Evolutionary conservation across 768 basidiomycete species (phyloP).

Genomic region (Tulasnella sp.): DNA sequence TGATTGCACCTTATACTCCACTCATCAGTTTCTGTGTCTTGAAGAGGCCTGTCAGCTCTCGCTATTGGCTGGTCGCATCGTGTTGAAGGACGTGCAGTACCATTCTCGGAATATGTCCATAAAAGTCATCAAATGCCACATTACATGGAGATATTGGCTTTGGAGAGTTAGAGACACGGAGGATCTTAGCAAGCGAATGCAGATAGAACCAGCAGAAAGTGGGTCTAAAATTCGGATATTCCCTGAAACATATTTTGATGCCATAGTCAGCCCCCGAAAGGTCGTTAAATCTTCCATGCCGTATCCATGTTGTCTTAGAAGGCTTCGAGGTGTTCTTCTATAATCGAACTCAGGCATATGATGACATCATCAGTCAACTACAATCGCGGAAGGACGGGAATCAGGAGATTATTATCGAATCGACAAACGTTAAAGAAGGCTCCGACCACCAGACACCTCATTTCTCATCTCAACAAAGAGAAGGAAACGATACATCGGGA

Average conservation of each 20-base stretch:
- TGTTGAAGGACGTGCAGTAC: constrained; percentile 78
- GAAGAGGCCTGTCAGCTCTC: constrained; percentile 88
- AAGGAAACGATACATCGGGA: too few relatives aligned
- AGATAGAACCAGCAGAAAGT: constrained; percentile 39
- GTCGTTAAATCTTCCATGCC: constrained; percentile 45
- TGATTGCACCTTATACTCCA: neutral
- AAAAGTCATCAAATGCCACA: constrained; percentile 65
- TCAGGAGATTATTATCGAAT: neutral
- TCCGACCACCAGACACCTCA: neutral
- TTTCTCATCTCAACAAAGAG: too few relatives aligned
- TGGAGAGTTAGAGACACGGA: constrained; percentile 32
- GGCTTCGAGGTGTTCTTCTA: constrained; percentile 91
- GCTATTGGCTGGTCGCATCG: constrained; percentile 69
- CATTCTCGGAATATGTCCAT: constrained; percentile 88
- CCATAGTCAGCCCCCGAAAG: constrained; percentile 21
- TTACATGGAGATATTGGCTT: constrained; percentile 94
- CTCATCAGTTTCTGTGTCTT: neutral
- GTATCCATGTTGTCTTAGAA: constrained; percentile 65
- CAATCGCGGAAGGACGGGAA: constrained; percentile 32
- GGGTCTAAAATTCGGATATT: neutral
- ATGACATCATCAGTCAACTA: constrained; percentile 72
- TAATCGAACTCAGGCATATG: constrained; percentile 80
- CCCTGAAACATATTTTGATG: constrained; percentile 6
- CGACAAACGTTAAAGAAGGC: neutral
- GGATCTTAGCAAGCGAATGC: constrained; percentile 41